Evolutionary conservation across 192 early-diverging fungal genomes (phyloP).

Genomic region (Martensiomyces pterosporus): DNA sequence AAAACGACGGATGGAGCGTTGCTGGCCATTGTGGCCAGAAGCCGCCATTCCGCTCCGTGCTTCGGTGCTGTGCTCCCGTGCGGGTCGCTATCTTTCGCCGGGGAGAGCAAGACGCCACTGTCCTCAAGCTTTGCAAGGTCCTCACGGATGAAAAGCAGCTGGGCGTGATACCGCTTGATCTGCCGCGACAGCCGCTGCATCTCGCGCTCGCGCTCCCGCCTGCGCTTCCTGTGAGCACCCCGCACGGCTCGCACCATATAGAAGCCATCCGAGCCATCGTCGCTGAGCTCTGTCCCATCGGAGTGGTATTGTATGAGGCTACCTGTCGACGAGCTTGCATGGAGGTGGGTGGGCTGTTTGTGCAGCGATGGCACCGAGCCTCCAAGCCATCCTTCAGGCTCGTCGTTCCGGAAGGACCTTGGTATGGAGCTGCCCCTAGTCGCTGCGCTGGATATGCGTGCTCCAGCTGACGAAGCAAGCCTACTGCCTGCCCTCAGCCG

Average conservation of each 20-base stretch:
- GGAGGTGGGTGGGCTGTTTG: no score
- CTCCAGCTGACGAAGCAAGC: no score
- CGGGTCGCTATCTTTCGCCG: no score
- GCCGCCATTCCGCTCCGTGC: conserved; percentile 1
- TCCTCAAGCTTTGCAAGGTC: conserved; percentile 27
- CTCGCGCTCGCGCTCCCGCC: conserved; percentile 33
- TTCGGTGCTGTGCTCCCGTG: not conserved
- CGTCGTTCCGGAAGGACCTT: no score
- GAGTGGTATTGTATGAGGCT: conserved; percentile 22
- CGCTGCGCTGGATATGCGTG: no score
- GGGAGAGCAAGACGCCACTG: conserved; percentile 33
- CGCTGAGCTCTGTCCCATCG: conserved; percentile 21
- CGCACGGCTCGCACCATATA: conserved; percentile 7
- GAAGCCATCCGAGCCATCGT: conserved; percentile 7
- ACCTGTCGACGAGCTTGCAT: conserved; percentile 10
- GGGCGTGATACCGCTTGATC: conserved; percentile 39
- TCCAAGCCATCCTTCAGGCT: no score
- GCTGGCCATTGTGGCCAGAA: conserved; percentile 6
- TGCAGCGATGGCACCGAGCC: no score
- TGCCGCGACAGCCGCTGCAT: conserved; percentile 36
- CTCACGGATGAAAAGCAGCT: conserved; percentile 30
- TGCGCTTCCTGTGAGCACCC: conserved; percentile 8
- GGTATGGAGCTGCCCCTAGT: no score
- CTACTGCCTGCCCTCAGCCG: no score
- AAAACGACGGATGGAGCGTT: conserved; percentile 16